Evolutionary conservation across 306 rosid species (phyloP).

Genomic region (Sicyos edulis): DNA sequence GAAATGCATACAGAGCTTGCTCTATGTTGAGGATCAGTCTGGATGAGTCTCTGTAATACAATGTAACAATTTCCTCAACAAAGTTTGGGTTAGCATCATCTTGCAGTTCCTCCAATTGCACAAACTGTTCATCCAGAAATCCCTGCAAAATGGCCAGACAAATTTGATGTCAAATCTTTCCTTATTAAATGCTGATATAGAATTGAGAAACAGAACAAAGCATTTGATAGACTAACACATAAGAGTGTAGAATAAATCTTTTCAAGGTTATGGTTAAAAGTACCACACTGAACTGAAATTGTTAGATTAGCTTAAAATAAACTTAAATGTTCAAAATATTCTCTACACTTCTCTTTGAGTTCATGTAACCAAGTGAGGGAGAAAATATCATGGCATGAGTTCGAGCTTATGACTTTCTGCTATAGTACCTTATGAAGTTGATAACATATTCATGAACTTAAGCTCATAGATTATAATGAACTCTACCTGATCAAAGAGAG

Average conservation of each 20-base stretch:
- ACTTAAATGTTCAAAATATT: background rate
- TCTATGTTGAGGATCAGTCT: conserved; percentile 61
- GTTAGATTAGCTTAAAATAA: background rate
- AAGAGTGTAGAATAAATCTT: background rate
- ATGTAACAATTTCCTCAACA: conserved; percentile 81
- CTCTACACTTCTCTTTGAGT: background rate
- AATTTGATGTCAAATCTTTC: too few species aligned
- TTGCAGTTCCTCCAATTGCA: conserved; percentile 76
- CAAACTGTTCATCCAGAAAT: conserved; percentile 73
- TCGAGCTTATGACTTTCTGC: background rate
- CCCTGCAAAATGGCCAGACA: conserved; percentile 40
- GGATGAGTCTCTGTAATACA: conserved; percentile 64
- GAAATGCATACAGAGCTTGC: conserved; percentile 50
- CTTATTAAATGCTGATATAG: background rate
- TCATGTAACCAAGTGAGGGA: background rate
- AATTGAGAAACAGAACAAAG: background rate
- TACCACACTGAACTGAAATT: background rate
- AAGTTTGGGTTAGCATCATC: conserved; percentile 87
- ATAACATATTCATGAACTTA: background rate
- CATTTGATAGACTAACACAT: background rate
- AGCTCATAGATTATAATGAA: background rate
- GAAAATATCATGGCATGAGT: background rate
- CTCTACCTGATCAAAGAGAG: conserved; percentile 72
- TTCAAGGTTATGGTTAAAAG: background rate
- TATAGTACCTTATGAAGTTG: background rate